phyloP scores from a whole-genome alignment of 2,329 filamentous ascomycete species.

The Rasamsonia emersonii region DNA sequence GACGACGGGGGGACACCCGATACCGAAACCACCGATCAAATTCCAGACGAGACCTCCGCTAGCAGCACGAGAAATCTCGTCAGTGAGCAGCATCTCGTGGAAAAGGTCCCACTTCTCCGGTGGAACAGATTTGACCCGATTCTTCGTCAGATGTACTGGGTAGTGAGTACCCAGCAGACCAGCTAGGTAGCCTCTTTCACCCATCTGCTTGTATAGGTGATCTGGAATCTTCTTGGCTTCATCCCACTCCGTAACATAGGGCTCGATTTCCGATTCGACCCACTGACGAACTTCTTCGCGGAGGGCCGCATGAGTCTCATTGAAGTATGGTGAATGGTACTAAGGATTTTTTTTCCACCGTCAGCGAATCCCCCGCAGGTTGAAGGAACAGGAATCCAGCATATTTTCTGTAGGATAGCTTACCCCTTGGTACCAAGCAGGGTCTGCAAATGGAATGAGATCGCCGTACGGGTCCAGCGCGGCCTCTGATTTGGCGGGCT shows the following conservation, averaged over 20 bases:
- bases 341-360: slow-evolving; percentile 29
- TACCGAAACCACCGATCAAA: slow-evolving; percentile 90
- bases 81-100: slow-evolving; percentile 92
- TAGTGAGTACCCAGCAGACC: slow-evolving; percentile 76
- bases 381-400: not conserved
- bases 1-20: slow-evolving; percentile 82
- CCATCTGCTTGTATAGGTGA: slow-evolving; percentile 91
- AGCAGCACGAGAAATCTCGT: slow-evolving; percentile 81
- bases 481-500: slow-evolving; percentile 51
- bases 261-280: slow-evolving; percentile 83
- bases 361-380: no score
- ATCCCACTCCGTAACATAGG: slow-evolving; percentile 91
- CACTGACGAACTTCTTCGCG: slow-evolving; percentile 86
- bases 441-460: slow-evolving; percentile 84
- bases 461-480: slow-evolving; percentile 77
- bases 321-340: slow-evolving; percentile 96
- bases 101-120: slow-evolving; percentile 95
- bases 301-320: slow-evolving; percentile 84
- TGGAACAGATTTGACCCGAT: slow-evolving; percentile 66
- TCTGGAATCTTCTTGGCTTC: slow-evolving; percentile 85
- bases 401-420: slow-evolving; percentile 28
- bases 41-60: slow-evolving; percentile 97
- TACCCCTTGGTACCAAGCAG: slow-evolving; percentile 89
- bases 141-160: slow-evolving; percentile 63
- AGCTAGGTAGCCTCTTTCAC: slow-evolving; percentile 81